Evolutionary conservation across 495 filamentous ascomycete genomes (phyloP).

Genomic region (Trichocladium antarcticum): DNA sequence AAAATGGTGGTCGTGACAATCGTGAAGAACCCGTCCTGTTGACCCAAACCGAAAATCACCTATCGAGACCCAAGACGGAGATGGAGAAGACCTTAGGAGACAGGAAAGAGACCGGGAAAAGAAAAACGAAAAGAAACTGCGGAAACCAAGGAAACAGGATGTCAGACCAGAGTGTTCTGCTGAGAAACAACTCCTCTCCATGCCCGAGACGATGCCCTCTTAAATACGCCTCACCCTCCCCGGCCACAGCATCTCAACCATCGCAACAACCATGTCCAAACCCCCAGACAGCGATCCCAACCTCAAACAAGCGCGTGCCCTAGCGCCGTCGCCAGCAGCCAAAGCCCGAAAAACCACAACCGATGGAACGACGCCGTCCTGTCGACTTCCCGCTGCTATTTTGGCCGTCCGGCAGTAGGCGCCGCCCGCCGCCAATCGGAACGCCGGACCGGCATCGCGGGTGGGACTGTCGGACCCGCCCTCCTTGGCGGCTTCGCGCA

Average conservation of each 20-base stretch:
- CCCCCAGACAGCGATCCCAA: not conserved
- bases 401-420: not conserved
- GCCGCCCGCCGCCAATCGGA: not conserved
- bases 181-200: not conserved
- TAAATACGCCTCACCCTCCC: not conserved
- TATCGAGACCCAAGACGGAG: conserved; percentile 12
- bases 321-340: not conserved
- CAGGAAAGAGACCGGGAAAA: conserved; percentile 6
- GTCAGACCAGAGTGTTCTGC: not conserved
- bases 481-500: not conserved
- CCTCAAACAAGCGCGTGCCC: conserved; percentile 4
- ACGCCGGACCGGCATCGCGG: not conserved
- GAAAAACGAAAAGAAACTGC: conserved; percentile 9
- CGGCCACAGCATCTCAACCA: not conserved
- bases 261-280: no score
- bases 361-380: not conserved
- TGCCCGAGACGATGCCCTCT: not conserved
- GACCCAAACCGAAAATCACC: conserved; percentile 10
- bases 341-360: not conserved
- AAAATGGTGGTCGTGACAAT: conserved; percentile 4
- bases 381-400: not conserved
- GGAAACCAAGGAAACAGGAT: not conserved
- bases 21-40: not conserved
- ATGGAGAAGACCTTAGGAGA: conserved; percentile 18
- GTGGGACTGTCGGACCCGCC: not conserved